Conservation (phyloP, 176 grass and related monocot species). For the Saccharum spontaneum region DNA sequence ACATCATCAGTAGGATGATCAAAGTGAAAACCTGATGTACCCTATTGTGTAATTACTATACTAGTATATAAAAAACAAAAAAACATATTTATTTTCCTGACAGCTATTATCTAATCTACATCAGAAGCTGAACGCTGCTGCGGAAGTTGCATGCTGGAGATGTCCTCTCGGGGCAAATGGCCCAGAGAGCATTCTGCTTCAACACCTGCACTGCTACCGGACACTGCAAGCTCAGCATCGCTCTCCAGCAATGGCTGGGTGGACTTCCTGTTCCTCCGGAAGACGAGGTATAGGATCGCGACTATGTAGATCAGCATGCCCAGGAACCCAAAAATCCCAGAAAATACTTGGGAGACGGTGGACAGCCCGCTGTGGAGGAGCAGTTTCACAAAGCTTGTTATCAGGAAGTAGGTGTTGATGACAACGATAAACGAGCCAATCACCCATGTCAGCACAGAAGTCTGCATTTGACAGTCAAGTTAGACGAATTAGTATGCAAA, state of each 20-base stretch:
- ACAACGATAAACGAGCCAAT: conserved; percentile 70
- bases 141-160: conserved; percentile 93
- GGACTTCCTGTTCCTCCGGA: conserved; percentile 74
- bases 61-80: conserved; percentile 14
- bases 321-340: conserved; percentile 78
- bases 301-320: conserved; percentile 76
- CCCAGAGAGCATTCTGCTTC: conserved; percentile 45
- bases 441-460: conserved; percentile 67
- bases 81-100: conserved; percentile 12
- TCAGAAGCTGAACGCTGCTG: conserved; percentile 44
- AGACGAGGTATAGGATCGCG: conserved; percentile 73
- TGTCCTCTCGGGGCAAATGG: conserved; percentile 85
- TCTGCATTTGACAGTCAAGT: conserved; percentile 46
- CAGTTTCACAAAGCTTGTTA: conserved; percentile 63
- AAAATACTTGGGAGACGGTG: conserved; percentile 61
- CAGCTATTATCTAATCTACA: conserved; percentile 45
- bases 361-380: conserved; percentile 63
- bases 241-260: conserved; percentile 55
- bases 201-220: background rate
- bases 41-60: background rate
- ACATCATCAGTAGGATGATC: conserved; percentile 26
- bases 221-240: conserved; percentile 34
- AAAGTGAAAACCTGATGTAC: conserved; percentile 4
- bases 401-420: conserved; percentile 84
- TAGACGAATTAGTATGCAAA: background rate